These are phyloP conservation scores for Fusarium sarcochroum DNA, from an alignment of 2,329 filamentous ascomycete genomes.

Conservation along the genomic window DNA sequence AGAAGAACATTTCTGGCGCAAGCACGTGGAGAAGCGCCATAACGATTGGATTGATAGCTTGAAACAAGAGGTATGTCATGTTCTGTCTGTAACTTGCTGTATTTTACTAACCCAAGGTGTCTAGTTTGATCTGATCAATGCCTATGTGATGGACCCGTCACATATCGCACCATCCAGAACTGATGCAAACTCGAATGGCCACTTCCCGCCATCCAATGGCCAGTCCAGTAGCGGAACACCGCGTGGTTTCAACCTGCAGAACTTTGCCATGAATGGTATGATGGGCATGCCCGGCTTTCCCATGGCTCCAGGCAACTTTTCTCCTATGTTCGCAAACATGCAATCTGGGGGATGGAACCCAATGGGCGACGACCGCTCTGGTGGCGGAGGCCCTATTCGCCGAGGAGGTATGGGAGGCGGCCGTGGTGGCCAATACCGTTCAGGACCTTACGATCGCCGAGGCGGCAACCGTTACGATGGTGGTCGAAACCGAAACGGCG, in stretches of 20 bases:
- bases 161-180: conserved; percentile 95
- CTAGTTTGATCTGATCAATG: conserved; percentile 90
- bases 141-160: conserved; percentile 92
- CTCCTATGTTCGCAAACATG: conserved; percentile 68
- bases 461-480: conserved; percentile 68
- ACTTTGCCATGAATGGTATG: conserved; percentile 73
- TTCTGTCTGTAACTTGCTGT: neutral
- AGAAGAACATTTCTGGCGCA: conserved; percentile 96
- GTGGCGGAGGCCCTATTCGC: conserved; percentile 80
- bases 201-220: conserved; percentile 86
- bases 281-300: conserved; percentile 73
- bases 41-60: conserved; percentile 86
- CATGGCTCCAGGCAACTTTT: conserved; percentile 62
- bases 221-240: conserved; percentile 87
- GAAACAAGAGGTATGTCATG: conserved; percentile 81
- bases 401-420: conserved; percentile 71
- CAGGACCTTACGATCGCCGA: conserved; percentile 82
- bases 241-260: conserved; percentile 89
- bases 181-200: conserved; percentile 94
- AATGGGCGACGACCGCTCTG: conserved; percentile 68
- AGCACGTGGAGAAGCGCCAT: conserved; percentile 97
- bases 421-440: conserved; percentile 69
- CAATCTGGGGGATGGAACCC: conserved; percentile 66
- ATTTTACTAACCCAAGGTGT: conserved; percentile 33
- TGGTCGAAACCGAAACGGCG: conserved; percentile 62